phyloP scores from a whole-genome alignment of 2,329 filamentous ascomycete species.

The Plenodomus biglobosus region DNA sequence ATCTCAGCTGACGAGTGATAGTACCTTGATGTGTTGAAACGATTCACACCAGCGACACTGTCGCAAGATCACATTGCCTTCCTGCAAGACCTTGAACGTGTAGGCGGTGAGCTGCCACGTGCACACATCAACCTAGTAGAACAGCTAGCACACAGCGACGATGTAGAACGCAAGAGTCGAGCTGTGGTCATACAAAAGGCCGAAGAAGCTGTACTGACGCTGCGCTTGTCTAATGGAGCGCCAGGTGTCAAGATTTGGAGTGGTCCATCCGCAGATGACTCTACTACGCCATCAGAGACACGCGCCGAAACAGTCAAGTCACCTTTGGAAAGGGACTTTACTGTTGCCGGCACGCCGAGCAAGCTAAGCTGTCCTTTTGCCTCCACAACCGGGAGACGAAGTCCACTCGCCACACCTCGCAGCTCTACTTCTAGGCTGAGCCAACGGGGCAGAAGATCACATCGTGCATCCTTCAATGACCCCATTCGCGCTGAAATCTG shows the following conservation, averaged over 20 bases:
- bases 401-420: conserved; percentile 46
- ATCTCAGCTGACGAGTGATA: conserved; percentile 28
- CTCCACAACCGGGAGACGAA: conserved; percentile 49
- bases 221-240: conserved; percentile 25
- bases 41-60: conserved; percentile 42
- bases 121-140: conserved; percentile 38
- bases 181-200: conserved; percentile 40
- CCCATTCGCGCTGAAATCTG: conserved; percentile 48
- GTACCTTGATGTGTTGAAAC: conserved; percentile 47
- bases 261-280: conserved; percentile 38
- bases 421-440: conserved; percentile 45
- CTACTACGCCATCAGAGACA: conserved; percentile 23
- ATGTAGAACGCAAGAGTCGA: conserved; percentile 37
- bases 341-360: conserved; percentile 78
- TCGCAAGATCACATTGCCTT: conserved; percentile 45
- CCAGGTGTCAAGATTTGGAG: conserved; percentile 48
- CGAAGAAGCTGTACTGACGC: conserved; percentile 33
- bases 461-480: conserved; percentile 47
- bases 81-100: conserved; percentile 44
- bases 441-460: conserved; percentile 41
- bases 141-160: conserved; percentile 38
- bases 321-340: conserved; percentile 82
- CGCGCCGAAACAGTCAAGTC: conserved; percentile 44
- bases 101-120: conserved; percentile 31
- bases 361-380: conserved; percentile 81